Conservation (phyloP, 306 rosid genomes). For the Myrica gale region DNA sequence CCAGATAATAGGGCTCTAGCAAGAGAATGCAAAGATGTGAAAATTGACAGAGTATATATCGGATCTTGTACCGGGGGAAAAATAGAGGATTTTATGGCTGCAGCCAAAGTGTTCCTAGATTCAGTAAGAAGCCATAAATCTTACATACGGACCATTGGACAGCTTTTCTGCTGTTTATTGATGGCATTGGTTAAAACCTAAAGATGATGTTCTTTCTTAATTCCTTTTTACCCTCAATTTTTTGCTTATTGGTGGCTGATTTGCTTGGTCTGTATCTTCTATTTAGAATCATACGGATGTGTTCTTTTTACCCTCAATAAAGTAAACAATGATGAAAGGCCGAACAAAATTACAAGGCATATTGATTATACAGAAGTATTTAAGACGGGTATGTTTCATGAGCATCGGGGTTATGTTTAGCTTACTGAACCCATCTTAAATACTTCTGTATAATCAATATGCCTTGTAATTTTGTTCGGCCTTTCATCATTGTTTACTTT, state of each 20-base stretch:
- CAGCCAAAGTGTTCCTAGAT: slow-evolving; percentile 76
- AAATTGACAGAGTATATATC: slow-evolving; percentile 82
- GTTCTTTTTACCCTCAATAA: too few relatives aligned
- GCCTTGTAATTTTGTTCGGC: not conserved
- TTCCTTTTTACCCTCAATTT: not conserved
- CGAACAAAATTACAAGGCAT: not conserved
- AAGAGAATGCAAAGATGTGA: slow-evolving; percentile 95
- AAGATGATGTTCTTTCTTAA: not conserved
- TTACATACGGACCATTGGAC: not conserved
- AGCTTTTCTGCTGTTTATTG: not conserved
- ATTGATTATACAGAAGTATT: not conserved
- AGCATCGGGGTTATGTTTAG: not conserved
- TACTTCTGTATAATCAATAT: not conserved
- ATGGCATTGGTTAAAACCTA: not conserved
- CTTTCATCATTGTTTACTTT: not conserved
- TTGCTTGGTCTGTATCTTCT: not conserved
- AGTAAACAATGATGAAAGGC: not conserved
- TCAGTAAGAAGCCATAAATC: slow-evolving; percentile 51
- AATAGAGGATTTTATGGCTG: slow-evolving; percentile 85
- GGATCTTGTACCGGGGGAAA: slow-evolving; percentile 97
- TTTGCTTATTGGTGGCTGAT: not conserved
- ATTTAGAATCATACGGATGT: not conserved
- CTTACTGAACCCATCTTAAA: not conserved
- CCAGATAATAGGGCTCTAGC: slow-evolving; percentile 95
- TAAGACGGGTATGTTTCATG: not conserved